Conservation (phyloP, 2,329 filamentous ascomycete species). For the Fusarium coffeatum region DNA sequence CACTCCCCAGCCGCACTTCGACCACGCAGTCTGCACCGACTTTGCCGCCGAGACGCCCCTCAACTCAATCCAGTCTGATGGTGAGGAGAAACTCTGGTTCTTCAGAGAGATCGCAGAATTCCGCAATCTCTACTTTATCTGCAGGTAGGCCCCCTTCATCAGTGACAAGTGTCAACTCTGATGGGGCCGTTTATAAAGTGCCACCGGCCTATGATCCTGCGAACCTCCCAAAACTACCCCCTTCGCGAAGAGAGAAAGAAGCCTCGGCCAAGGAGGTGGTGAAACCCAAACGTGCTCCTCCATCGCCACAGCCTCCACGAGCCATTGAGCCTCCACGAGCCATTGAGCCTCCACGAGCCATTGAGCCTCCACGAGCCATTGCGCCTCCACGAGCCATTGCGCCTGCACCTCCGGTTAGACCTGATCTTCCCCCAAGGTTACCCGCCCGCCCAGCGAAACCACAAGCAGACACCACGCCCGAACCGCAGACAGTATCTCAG, state of each 20-base stretch:
- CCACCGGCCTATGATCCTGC: slow-evolving; percentile 67
- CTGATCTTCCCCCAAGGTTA: slow-evolving; percentile 62
- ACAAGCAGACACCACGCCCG: slow-evolving; percentile 23
- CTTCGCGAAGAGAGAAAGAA: slow-evolving; percentile 65
- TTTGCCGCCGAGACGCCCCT: slow-evolving; percentile 63
- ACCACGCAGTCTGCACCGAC: slow-evolving; percentile 56
- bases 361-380: slow-evolving; percentile 45
- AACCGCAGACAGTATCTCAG: slow-evolving; percentile 16
- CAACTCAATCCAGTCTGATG: slow-evolving; percentile 55
- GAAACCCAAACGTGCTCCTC: slow-evolving; percentile 28
- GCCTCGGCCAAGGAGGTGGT: slow-evolving; percentile 46
- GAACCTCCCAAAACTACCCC: slow-evolving; percentile 69
- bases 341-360: slow-evolving; percentile 47
- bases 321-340: slow-evolving; percentile 44
- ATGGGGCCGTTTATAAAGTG: slow-evolving; percentile 59
- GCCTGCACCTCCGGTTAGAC: slow-evolving; percentile 48
- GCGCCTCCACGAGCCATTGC: slow-evolving; percentile 46
- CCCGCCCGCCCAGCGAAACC: slow-evolving; percentile 60
- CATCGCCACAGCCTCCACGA: slow-evolving; percentile 19
- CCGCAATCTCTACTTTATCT: slow-evolving; percentile 65
- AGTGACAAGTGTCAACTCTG: slow-evolving; percentile 60
- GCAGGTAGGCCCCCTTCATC: slow-evolving; percentile 59
- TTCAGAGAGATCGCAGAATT: slow-evolving; percentile 67
- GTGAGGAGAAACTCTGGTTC: slow-evolving; percentile 67
- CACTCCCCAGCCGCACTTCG: slow-evolving; percentile 50